Percentiles rank a stretch among this genome's conserved stretches.
These are phyloP conservation scores for Sphagnurus paluster DNA, from an alignment of 1,284 basidiomycete genomes.

Conservation along the genomic window DNA sequence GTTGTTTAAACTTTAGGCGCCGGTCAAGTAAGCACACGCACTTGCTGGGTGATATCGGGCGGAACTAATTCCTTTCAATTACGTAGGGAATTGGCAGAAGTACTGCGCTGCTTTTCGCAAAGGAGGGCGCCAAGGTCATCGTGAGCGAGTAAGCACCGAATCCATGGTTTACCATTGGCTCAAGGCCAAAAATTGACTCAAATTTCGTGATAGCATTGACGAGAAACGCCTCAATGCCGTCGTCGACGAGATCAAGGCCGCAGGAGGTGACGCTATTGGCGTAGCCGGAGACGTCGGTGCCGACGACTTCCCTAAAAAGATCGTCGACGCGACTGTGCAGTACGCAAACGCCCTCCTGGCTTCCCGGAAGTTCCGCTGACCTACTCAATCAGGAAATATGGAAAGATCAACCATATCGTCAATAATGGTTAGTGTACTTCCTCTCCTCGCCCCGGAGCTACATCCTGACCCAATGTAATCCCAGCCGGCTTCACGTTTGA, in stretches of 20 bases:
- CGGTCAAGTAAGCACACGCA: conserved; percentile 80
- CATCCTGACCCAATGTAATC: conserved; percentile 2
- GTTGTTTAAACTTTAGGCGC: conserved; percentile 38
- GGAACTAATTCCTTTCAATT: no score
- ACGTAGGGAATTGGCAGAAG: conserved; percentile 77
- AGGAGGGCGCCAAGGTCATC: conserved; percentile 86
- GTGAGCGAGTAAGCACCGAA: conserved; percentile 75
- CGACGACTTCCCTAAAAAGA: conserved; percentile 79
- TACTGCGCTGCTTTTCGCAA: conserved; percentile 76
- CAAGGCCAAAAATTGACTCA: no score
- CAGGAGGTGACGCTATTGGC: conserved; percentile 72
- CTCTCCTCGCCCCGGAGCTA: conserved; percentile 2
- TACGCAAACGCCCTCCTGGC: conserved; percentile 34
- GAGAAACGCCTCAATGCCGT: conserved; percentile 65
- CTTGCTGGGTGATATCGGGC: no score
- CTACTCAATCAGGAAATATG: conserved; percentile 58
- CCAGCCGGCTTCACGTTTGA: conserved; percentile 85
- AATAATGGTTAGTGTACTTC: conserved; percentile 65
- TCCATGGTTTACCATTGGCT: no score
- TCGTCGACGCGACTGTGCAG: conserved; percentile 77
- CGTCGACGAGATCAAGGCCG: conserved; percentile 71
- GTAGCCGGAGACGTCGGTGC: conserved; percentile 78
- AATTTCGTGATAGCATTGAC: conserved; percentile 60
- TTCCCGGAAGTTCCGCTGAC: conserved; percentile 2
- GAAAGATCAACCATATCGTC: conserved; percentile 84